Evolutionary conservation across 1,139 yeast genomes (phyloP), one percentile per base, ranked within the genome.

Genomic region (Taphrina populina): DNA sequence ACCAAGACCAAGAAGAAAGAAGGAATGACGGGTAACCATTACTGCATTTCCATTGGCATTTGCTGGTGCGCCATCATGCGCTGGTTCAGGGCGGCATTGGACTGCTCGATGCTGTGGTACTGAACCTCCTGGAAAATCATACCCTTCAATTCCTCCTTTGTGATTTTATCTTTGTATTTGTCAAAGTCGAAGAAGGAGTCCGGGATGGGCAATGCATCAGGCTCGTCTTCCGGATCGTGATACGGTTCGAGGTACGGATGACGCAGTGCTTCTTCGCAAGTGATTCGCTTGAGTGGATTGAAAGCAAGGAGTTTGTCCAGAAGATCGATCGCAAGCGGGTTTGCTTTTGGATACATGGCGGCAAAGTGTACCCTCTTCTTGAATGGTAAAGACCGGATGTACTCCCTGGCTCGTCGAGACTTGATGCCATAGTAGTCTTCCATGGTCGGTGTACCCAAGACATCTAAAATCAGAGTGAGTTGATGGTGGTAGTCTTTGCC

Each of bases 401-500:
- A 92, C 64, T 86, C 94, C 58, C 94, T 77, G 0, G 97, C 97
- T 41, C 96, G 77, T 64, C 81, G 79, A 60, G 88, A 82, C 69
- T 85, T 87, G 64, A 92, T 84, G 60, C 85, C 81, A 65, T 78
- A 77, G 69, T 86, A 80, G 65, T 88, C 96, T 62, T 84, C 92
- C 72, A 80, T 81, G 36, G 79, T 74, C 3, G 98, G 98, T 0
- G 96, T 85, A 1, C 98, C 98, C 62, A 92, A 73, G 1, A 88
- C 82, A 66, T 88, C 95, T 74, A 92, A 83, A 58, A 92, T 88
- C 58, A 88, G 75, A 74, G 86, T 77, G 63, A 92, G 73, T 69
- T 92, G 98, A 69, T 88, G 87, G 63, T 88, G 86, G 32, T 88
- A 92, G 72, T 92, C 98, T 64, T 85, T 79, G 1, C 98, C 98